Conservation (phyloP, 371 early-diverging fungal genomes). For the Saksenaea oblongispora region DNA sequence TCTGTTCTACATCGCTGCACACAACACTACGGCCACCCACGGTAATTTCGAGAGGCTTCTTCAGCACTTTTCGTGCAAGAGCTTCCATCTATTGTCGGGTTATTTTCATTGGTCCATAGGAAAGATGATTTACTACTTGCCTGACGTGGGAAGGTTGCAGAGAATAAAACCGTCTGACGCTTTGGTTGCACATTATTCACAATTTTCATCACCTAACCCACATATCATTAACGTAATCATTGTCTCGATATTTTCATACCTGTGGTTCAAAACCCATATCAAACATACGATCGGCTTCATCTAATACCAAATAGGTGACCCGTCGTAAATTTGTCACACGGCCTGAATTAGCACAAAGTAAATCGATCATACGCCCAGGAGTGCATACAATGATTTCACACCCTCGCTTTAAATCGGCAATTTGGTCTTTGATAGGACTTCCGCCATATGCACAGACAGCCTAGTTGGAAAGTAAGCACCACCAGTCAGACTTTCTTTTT, state of each 20-base stretch:
- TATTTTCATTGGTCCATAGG: not conserved
- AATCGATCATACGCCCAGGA: slow-evolving; percentile 99
- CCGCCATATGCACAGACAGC: slow-evolving; percentile 99
- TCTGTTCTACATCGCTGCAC: slow-evolving; percentile 84
- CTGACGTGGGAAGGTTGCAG: slow-evolving; percentile 96
- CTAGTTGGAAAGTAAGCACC: slow-evolving; percentile 27
- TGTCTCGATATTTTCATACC: slow-evolving; percentile 33
- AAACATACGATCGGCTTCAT: slow-evolving; percentile 98
- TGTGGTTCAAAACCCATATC: slow-evolving; percentile 99
- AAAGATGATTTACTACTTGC: slow-evolving; percentile 23
- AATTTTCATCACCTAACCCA: slow-evolving; percentile 85
- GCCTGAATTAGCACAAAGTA: slow-evolving; percentile 95
- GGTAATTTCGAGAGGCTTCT: slow-evolving; percentile 90
- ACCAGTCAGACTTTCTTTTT: too few species aligned
- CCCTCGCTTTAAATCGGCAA: slow-evolving; percentile 96
- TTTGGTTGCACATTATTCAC: slow-evolving; percentile 94
- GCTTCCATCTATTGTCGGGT: slow-evolving; percentile 80
- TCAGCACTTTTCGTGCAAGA: slow-evolving; percentile 90
- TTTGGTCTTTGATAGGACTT: slow-evolving; percentile 96
- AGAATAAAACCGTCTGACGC: slow-evolving; percentile 92
- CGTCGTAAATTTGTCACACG: slow-evolving; percentile 93
- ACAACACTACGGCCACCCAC: slow-evolving; percentile 94
- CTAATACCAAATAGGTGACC: slow-evolving; percentile 97
- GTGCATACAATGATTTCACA: slow-evolving; percentile 99
- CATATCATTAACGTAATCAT: not conserved